Evolutionary conservation across 169 alveolate species (phyloP).

Genomic region (Plasmodium inui): DNA sequence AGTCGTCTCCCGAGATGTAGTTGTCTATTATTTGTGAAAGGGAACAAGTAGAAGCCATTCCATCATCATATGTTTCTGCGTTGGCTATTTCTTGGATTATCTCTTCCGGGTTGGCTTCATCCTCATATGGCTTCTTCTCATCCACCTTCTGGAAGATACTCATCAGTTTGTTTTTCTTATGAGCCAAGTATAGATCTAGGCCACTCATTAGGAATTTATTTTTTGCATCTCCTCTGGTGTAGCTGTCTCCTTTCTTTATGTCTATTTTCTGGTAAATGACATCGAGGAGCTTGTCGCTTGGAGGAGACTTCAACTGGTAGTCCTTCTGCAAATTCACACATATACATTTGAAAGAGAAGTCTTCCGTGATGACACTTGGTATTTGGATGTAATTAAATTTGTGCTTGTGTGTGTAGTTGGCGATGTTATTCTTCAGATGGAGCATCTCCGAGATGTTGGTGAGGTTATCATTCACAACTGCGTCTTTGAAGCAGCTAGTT

Average conservation of each 20-base stretch:
- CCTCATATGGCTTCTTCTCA: neutral
- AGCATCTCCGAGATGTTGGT: neutral
- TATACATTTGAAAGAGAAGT: constrained; percentile 28
- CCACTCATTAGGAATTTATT: neutral
- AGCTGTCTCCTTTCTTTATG: neutral
- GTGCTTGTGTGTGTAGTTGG: constrained; percentile 15
- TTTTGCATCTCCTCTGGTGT: neutral
- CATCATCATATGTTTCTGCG: neutral
- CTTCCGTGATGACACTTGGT: constrained; percentile 5
- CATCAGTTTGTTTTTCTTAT: neutral
- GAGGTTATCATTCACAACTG: constrained; percentile 5
- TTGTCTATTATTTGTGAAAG: neutral
- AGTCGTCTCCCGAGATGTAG: neutral
- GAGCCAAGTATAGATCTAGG: neutral
- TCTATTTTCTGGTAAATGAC: constrained; percentile 19
- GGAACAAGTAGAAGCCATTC: neutral
- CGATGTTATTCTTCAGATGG: neutral
- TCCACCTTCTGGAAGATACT: constrained; percentile 4
- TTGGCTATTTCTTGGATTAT: neutral
- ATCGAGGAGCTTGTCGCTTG: neutral
- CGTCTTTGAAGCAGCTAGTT: constrained; percentile 58
- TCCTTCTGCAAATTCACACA: constrained; percentile 35
- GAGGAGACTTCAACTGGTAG: neutral
- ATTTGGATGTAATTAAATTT: constrained; percentile 25
- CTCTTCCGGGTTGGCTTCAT: constrained; percentile 28